phyloP scores from a whole-genome alignment of 768 basidiomycete genomes.

The Rhodotorula graminis region DNA sequence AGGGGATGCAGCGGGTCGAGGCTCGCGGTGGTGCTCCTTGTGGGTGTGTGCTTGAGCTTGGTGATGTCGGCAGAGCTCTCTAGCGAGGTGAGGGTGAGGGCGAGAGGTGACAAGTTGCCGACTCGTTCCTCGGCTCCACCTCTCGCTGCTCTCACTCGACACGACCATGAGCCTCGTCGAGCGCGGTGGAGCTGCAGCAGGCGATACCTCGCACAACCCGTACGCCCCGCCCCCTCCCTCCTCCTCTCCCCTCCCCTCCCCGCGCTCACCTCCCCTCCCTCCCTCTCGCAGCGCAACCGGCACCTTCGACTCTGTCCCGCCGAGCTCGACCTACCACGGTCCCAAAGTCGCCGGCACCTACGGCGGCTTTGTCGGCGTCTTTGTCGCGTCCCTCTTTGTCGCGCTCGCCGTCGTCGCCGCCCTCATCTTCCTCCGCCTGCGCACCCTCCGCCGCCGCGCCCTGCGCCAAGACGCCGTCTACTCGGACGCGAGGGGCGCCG shows the following conservation, averaged over 20 bases:
- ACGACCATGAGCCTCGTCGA: neutral
- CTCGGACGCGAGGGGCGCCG: neutral
- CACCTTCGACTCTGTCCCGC: conserved; percentile 26
- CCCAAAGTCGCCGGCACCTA: conserved; percentile 32
- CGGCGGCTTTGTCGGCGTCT: conserved; percentile 35
- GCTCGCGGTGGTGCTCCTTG: neutral
- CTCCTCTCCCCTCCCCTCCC: too few species aligned
- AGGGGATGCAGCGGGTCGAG: neutral
- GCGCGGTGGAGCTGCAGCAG: conserved; percentile 15
- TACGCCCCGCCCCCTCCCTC: neutral
- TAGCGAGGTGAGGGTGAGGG: too few species aligned
- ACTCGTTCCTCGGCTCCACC: neutral
- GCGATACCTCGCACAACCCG: conserved; percentile 13
- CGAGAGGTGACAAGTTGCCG: too few species aligned
- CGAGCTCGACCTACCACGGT: conserved; percentile 30
- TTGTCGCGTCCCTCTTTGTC: conserved; percentile 25
- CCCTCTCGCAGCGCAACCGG: neutral
- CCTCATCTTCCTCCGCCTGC: conserved; percentile 12
- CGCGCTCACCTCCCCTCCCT: neutral
- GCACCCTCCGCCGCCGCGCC: neutral
- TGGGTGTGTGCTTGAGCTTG: neutral
- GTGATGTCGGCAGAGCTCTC: neutral
- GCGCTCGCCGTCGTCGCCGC: conserved; percentile 16
- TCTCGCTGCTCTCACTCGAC: too few species aligned
- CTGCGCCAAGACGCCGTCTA: neutral